A percentile compares a stretch with the other conserved stretches of the same genome.
Evolutionary conservation across 805 yeast genomes (phyloP).

Genomic region (Myxozyma monticola): DNA sequence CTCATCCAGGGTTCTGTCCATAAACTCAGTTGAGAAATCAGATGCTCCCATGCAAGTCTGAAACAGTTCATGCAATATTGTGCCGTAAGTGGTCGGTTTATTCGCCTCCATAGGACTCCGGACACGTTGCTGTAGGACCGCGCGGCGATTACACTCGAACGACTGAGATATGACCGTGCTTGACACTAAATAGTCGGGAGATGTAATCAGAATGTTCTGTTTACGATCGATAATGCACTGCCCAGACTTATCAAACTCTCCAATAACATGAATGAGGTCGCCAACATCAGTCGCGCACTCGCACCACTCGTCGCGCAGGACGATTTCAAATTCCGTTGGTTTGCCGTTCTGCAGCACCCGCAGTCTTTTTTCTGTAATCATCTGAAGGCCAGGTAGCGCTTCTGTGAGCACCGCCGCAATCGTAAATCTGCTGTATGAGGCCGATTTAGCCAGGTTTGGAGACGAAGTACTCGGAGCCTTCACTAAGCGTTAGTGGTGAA

Average conservation of each 20-base stretch:
- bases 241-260: conserved; percentile 28
- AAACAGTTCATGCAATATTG: conserved; percentile 74
- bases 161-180: conserved; percentile 82
- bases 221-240: conserved; percentile 44
- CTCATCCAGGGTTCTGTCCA: conserved; percentile 38
- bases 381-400: too few relatives aligned
- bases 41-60: conserved; percentile 53
- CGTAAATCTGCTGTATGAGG: too few relatives aligned
- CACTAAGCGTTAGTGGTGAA: too few relatives aligned
- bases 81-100: conserved; percentile 74
- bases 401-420: too few relatives aligned
- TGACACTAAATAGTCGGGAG: conserved; percentile 79
- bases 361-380: background rate
- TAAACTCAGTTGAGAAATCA: conserved; percentile 43
- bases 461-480: too few relatives aligned
- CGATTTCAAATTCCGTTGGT: conserved; percentile 3
- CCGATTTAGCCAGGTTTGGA: too few relatives aligned
- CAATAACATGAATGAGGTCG: conserved; percentile 39
- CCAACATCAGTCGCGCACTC: conserved; percentile 30
- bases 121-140: conserved; percentile 59
- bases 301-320: conserved; percentile 37
- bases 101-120: conserved; percentile 64
- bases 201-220: conserved; percentile 67
- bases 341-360: background rate
- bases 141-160: conserved; percentile 67